Conservation (phyloP, 2,329 filamentous ascomycete genomes). For the Rutstroemia sp. region DNA sequence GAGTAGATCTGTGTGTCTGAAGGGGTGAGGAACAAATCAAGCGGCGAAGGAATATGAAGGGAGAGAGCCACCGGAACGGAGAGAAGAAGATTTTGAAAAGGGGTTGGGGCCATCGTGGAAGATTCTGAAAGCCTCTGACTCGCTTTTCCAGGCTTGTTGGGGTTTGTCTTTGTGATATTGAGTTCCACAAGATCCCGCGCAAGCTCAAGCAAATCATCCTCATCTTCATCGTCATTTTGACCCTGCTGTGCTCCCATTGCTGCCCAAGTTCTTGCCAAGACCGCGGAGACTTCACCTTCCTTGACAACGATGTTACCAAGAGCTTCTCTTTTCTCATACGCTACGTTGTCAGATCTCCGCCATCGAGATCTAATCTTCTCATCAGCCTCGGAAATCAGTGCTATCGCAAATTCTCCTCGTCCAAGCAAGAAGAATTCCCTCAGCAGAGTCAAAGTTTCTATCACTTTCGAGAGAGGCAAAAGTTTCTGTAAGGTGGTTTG, state of each 20-base stretch:
- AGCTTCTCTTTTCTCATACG: slow-evolving; percentile 49
- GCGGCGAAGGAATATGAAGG: slow-evolving; percentile 66
- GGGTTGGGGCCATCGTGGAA: slow-evolving; percentile 33
- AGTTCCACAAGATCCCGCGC: slow-evolving; percentile 72
- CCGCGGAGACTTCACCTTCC: slow-evolving; percentile 75
- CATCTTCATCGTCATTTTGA: slow-evolving; percentile 61
- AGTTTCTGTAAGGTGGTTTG: slow-evolving; percentile 77
- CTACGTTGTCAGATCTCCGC: slow-evolving; percentile 52
- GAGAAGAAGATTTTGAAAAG: slow-evolving; percentile 76
- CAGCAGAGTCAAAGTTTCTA: slow-evolving; percentile 69
- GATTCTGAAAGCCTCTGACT: slow-evolving; percentile 16
- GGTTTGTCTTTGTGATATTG: slow-evolving; percentile 44
- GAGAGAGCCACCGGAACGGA: slow-evolving; percentile 66
- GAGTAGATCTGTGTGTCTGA: slow-evolving; percentile 75
- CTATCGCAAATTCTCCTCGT: slow-evolving; percentile 85
- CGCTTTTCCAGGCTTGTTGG: slow-evolving; percentile 31
- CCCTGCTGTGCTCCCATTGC: slow-evolving; percentile 68
- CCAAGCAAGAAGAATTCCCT: slow-evolving; percentile 83
- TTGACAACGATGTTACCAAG: slow-evolving; percentile 65
- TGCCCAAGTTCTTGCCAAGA: slow-evolving; percentile 72
- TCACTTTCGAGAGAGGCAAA: slow-evolving; percentile 67
- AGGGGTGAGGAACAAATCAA: slow-evolving; percentile 79
- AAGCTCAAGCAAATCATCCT: slow-evolving; percentile 70
- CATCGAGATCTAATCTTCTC: slow-evolving; percentile 68
- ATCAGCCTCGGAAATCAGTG: slow-evolving; percentile 79